Evolutionary conservation across 2,329 filamentous ascomycete genomes (phyloP).

Genomic region (Sporothrix globosa): DNA sequence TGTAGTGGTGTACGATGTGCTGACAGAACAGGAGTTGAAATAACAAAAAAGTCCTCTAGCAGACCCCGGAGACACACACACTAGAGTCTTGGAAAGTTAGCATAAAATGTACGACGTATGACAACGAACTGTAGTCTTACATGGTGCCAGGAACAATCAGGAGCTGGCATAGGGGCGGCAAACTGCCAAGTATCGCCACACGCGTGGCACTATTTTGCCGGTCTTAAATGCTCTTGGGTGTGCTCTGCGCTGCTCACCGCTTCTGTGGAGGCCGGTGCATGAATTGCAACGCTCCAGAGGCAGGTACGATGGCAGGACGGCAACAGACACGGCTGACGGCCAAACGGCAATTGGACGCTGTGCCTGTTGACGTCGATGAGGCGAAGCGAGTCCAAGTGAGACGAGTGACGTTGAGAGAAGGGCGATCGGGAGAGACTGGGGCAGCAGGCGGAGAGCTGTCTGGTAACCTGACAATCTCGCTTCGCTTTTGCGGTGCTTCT

Average conservation of each 20-base stretch:
- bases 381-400: constrained; percentile 10
- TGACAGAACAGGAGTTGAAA: no score
- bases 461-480: no score
- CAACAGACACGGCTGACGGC: neutral
- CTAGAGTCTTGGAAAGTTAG: no score
- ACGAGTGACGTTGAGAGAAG: neutral
- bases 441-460: neutral
- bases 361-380: constrained; percentile 3
- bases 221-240: neutral
- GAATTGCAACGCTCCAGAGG: neutral
- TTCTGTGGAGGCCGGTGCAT: constrained; percentile 1
- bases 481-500: neutral
- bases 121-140: no score
- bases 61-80: no score
- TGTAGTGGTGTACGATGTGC: no score
- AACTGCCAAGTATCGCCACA: neutral
- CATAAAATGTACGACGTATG: no score
- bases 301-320: neutral
- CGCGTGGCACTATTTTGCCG: neutral
- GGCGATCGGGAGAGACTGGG: neutral
- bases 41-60: no score
- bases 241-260: constrained; percentile 1
- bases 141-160: neutral
- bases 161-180: neutral
- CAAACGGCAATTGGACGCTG: neutral